Percentiles rank a stretch among this genome's conserved stretches.
Evolutionary conservation across 2,329 filamentous ascomycete genomes (phyloP).

Genomic region (Nannizziopsis arthrosporioides): DNA sequence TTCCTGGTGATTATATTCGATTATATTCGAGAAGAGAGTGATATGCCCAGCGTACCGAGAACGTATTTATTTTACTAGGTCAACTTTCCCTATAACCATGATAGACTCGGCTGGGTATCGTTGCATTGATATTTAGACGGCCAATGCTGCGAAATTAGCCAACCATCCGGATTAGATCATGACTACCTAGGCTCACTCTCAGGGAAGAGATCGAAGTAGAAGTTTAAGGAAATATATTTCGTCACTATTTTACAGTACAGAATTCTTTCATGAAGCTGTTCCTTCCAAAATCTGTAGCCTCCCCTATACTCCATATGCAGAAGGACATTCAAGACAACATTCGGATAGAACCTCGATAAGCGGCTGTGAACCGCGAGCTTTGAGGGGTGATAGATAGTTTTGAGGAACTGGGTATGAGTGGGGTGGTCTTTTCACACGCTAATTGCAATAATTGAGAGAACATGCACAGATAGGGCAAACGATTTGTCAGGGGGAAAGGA

Average conservation of each 20-base stretch:
- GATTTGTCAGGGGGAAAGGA: not conserved
- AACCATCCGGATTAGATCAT: not conserved
- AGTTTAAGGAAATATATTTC: not conserved
- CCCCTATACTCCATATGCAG: slow-evolving; percentile 1
- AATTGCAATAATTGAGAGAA: not conserved
- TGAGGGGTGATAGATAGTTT: not conserved
- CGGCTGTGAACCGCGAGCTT: not conserved
- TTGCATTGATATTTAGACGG: no score
- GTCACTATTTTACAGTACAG: slow-evolving; percentile 6
- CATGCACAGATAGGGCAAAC: not conserved
- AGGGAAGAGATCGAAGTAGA: not conserved
- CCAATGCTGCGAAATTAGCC: not conserved
- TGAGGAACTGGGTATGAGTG: slow-evolving; percentile 4
- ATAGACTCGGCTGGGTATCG: no score
- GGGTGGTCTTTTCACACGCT: slow-evolving; percentile 8
- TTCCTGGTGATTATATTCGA: no score
- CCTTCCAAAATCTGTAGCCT: not conserved
- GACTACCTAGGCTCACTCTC: not conserved
- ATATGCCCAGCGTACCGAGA: no score
- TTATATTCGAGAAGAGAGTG: no score
- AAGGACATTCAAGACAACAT: slow-evolving; percentile 1
- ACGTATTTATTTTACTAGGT: no score
- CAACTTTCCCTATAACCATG: no score
- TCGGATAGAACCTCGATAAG: slow-evolving; percentile 1
- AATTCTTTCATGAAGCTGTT: not conserved